These are phyloP conservation scores for Hypoxylon sp. DNA, from an alignment of 2,329 filamentous ascomycete species.

Conservation along the genomic window DNA sequence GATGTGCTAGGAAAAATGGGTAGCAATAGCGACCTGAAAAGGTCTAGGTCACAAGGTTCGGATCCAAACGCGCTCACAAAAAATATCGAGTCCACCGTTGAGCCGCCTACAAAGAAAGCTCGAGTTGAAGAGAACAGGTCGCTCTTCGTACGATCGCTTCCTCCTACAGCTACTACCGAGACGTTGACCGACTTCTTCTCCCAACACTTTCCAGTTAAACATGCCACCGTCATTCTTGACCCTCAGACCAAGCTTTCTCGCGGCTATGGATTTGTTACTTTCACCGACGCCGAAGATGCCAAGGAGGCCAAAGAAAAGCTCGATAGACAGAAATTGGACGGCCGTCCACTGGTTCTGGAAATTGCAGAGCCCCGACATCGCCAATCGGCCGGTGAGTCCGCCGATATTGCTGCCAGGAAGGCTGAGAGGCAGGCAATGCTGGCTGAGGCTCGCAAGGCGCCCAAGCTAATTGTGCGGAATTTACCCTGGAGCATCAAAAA, in stretches of 20 bases:
- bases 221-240: constrained; percentile 92
- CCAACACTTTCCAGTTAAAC: constrained; percentile 92
- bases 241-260: constrained; percentile 87
- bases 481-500: constrained; percentile 96
- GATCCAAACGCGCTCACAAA: constrained; percentile 33
- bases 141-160: constrained; percentile 91
- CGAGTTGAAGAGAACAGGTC: constrained; percentile 74
- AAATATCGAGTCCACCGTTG: constrained; percentile 46
- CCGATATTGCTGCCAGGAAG: constrained; percentile 67
- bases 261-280: constrained; percentile 97
- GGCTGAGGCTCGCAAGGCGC: constrained; percentile 70
- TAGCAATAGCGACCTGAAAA: constrained; percentile 43
- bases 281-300: constrained; percentile 93
- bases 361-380: constrained; percentile 88
- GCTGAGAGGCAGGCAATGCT: constrained; percentile 71
- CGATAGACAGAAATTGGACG: constrained; percentile 81
- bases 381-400: constrained; percentile 46
- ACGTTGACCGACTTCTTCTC: constrained; percentile 91
- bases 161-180: constrained; percentile 82
- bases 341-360: constrained; percentile 86
- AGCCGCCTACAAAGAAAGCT: constrained; percentile 66
- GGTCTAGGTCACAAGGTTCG: constrained; percentile 35
- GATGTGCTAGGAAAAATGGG: constrained; percentile 39
- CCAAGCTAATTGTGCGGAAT: constrained; percentile 91
- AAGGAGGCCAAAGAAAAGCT: constrained; percentile 83